Percentiles rank a stretch among this genome's conserved stretches.
Evolutionary conservation across 176 grass and related monocot genomes (phyloP).

Genomic region (Aegilops sharonensis): DNA sequence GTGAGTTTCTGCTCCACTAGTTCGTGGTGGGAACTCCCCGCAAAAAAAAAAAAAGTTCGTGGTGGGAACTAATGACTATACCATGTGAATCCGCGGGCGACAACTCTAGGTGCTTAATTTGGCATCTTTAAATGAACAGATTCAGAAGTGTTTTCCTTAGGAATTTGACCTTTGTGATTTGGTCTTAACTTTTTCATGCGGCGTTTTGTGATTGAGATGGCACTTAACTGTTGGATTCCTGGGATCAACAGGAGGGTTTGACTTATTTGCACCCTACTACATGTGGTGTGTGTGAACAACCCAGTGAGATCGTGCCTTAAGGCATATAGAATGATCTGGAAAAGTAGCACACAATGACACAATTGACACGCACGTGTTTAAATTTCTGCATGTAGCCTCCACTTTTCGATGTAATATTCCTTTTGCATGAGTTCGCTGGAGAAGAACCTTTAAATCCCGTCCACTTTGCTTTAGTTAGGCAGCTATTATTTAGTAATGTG

Average conservation of each 20-base stretch:
- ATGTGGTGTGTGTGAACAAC: slow-evolving; percentile 27
- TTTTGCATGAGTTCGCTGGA: slow-evolving; percentile 41
- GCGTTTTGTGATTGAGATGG: slow-evolving; percentile 36
- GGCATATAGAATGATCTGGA: slow-evolving; percentile 24
- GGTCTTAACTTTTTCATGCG: background rate
- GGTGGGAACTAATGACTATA: background rate
- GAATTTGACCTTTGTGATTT: slow-evolving; percentile 25
- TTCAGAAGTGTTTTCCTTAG: background rate
- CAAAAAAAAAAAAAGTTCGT: background rate
- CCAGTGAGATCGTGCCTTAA: slow-evolving; percentile 6
- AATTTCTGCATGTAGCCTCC: slow-evolving; percentile 12
- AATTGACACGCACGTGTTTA: slow-evolving; percentile 14
- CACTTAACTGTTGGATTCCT: slow-evolving; percentile 29
- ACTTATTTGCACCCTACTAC: slow-evolving; percentile 6
- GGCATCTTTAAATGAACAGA: slow-evolving; percentile 3
- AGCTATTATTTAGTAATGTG: slow-evolving; percentile 22
- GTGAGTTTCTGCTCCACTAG: background rate
- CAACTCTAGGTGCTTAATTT: slow-evolving; percentile 19
- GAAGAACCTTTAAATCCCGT: slow-evolving; percentile 16
- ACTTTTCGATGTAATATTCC: slow-evolving; percentile 33
- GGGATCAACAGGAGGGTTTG: slow-evolving; percentile 28
- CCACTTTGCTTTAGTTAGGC: slow-evolving; percentile 42
- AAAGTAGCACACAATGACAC: slow-evolving; percentile 10
- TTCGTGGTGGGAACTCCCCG: background rate
- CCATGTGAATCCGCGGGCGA: slow-evolving; percentile 8